Percentiles rank a stretch among this genome's conserved stretches.
phyloP scores from a whole-genome alignment of 192 early-diverging fungal genomes.

The Piromyces finnis region DNA sequence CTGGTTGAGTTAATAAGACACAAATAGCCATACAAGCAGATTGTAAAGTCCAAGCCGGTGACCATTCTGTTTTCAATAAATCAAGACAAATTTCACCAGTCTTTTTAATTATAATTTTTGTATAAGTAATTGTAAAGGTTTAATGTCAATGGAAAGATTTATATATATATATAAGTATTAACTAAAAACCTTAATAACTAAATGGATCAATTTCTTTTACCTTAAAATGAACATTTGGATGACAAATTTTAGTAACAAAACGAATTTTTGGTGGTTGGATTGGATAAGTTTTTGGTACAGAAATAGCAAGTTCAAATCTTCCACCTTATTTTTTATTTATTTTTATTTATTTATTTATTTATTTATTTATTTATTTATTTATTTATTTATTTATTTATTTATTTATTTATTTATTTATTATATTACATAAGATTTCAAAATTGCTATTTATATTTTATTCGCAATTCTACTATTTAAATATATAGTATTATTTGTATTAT shows the following conservation, averaged over 20 bases:
- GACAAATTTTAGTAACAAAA: constrained; percentile 62
- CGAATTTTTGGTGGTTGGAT: constrained; percentile 55
- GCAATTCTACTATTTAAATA: too few relatives aligned
- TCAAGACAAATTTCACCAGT: constrained; percentile 96
- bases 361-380: too few relatives aligned
- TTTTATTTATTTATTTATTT: neutral
- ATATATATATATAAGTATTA: too few relatives aligned
- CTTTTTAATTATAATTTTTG: constrained; percentile 8
- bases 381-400: too few relatives aligned
- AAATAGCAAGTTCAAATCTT: constrained; percentile 44
- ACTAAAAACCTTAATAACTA: too few relatives aligned
- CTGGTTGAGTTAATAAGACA: constrained; percentile 67
- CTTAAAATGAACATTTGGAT: constrained; percentile 90
- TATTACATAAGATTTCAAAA: too few relatives aligned
- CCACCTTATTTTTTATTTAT: constrained; percentile 28
- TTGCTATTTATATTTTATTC: too few relatives aligned
- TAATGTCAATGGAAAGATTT: too few relatives aligned
- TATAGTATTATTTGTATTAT: too few relatives aligned
- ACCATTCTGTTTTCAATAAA: constrained; percentile 83
- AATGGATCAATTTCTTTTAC: too few relatives aligned
- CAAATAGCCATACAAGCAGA: constrained; percentile 69
- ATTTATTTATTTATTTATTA: too few relatives aligned
- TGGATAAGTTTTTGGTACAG: constrained; percentile 54
- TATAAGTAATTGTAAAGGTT: too few relatives aligned
- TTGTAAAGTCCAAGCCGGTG: constrained; percentile 84